Evolutionary conservation across 768 basidiomycete species (phyloP).

Genomic region (Cytidiella melzeri): DNA sequence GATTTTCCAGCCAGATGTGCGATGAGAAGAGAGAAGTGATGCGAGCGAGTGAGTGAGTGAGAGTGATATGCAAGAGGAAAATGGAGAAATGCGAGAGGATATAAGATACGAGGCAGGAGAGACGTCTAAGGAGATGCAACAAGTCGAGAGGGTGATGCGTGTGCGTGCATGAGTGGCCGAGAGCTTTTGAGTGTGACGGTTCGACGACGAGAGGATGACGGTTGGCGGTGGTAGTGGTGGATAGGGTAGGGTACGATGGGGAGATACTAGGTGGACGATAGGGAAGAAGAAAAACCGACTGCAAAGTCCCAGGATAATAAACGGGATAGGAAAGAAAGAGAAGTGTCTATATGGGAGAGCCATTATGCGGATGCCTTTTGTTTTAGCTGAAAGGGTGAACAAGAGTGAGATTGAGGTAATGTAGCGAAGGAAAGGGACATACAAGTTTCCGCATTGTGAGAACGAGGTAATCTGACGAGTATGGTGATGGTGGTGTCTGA

Average conservation of each 20-base stretch:
- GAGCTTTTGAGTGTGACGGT: slow-evolving; percentile 11
- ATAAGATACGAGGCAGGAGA: no score
- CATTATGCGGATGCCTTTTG: slow-evolving; percentile 21
- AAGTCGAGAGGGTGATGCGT: not conserved
- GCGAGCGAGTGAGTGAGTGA: no score
- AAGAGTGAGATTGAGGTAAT: not conserved
- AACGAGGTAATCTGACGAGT: slow-evolving; percentile 21
- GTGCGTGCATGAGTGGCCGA: slow-evolving; percentile 9
- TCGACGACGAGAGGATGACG: slow-evolving; percentile 3
- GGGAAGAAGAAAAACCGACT: slow-evolving; percentile 9
- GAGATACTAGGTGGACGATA: no score
- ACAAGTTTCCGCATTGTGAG: slow-evolving; percentile 32
- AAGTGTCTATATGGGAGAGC: slow-evolving; percentile 17
- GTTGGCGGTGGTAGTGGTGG: no score
- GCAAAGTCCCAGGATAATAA: slow-evolving; percentile 10
- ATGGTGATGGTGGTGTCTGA: slow-evolving; percentile 17
- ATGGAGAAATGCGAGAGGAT: no score
- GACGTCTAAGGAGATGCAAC: slow-evolving; percentile 11
- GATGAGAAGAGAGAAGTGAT: slow-evolving; percentile 7
- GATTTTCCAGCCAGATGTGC: no score
- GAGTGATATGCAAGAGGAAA: no score
- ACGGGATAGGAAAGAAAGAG: slow-evolving; percentile 2
- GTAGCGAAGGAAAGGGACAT: slow-evolving; percentile 7
- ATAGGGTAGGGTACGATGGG: no score
- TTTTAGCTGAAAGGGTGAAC: slow-evolving; percentile 19